Evolutionary conservation across 2,329 filamentous ascomycete species (phyloP).

Genomic region (Tolypocladium amazonense): DNA sequence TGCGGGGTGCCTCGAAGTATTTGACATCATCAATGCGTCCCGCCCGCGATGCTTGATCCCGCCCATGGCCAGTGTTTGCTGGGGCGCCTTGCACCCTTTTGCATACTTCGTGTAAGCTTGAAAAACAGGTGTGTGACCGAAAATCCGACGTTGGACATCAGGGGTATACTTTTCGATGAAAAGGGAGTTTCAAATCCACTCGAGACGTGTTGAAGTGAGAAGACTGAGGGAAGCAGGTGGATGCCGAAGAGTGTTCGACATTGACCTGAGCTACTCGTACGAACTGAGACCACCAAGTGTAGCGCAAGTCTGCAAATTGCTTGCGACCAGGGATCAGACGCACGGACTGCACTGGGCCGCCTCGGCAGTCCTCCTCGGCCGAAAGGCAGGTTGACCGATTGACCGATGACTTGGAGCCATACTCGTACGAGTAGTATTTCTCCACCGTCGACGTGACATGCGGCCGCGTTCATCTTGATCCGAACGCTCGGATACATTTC

Average conservation of each 20-base stretch:
- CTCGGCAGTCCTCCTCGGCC: neutral
- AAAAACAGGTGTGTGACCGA: too few species aligned
- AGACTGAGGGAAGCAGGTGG: neutral
- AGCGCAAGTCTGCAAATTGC: neutral
- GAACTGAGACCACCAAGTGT: neutral
- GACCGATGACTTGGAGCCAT: neutral
- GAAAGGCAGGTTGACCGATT: neutral
- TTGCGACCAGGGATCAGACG: neutral
- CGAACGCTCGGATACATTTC: neutral
- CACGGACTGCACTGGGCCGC: neutral
- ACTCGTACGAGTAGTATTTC: neutral
- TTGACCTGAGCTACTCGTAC: neutral
- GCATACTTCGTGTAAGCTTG: neutral
- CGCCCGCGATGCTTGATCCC: too few species aligned
- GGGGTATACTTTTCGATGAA: too few species aligned
- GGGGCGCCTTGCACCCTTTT: neutral
- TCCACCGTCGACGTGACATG: neutral
- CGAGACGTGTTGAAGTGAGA: neutral
- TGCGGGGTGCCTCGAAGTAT: neutral
- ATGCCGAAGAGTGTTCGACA: neutral
- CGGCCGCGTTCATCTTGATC: neutral
- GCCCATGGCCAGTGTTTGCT: too few species aligned
- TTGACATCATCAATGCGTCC: neutral
- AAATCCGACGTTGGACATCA: too few species aligned
- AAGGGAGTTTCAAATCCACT: neutral